Evolutionary conservation across 805 yeast genomes (phyloP).

Genomic region (Wickerhamiella domercqiae): DNA sequence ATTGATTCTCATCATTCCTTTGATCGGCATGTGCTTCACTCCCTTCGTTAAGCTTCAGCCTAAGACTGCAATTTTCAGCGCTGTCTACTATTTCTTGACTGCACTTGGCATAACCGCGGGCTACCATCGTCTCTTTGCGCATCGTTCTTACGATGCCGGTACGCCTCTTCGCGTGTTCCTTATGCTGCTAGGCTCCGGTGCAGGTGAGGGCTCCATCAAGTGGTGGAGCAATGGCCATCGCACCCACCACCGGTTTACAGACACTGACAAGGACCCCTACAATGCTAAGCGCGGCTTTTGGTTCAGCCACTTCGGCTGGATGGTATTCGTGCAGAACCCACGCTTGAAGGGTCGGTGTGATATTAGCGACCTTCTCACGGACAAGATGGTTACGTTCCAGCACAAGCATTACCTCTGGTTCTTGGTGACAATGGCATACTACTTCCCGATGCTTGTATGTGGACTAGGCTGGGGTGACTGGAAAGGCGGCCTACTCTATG

Average conservation of each 20-base stretch:
- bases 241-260: constrained; percentile 81
- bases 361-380: constrained; percentile 47
- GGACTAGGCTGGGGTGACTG: constrained; percentile 61
- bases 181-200: constrained; percentile 51
- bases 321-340: constrained; percentile 51
- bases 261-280: constrained; percentile 81
- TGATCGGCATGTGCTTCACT: constrained; percentile 31
- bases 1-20: constrained; percentile 42
- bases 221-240: constrained; percentile 77
- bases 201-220: constrained; percentile 60
- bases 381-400: constrained; percentile 47
- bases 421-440: constrained; percentile 35
- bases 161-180: constrained; percentile 33
- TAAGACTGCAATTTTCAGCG: constrained; percentile 39
- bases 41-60: constrained; percentile 30
- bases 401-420: constrained; percentile 51
- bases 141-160: constrained; percentile 37
- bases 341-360: constrained; percentile 51
- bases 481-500: constrained; percentile 62
- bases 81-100: constrained; percentile 41
- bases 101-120: constrained; percentile 70
- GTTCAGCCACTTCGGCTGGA: constrained; percentile 85
- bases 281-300: constrained; percentile 63
- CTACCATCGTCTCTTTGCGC: constrained; percentile 67
- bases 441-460: constrained; percentile 51